These are phyloP conservation scores for Phoma sp. DNA, from an alignment of 2,329 filamentous ascomycete species.

Conservation along the genomic window DNA sequence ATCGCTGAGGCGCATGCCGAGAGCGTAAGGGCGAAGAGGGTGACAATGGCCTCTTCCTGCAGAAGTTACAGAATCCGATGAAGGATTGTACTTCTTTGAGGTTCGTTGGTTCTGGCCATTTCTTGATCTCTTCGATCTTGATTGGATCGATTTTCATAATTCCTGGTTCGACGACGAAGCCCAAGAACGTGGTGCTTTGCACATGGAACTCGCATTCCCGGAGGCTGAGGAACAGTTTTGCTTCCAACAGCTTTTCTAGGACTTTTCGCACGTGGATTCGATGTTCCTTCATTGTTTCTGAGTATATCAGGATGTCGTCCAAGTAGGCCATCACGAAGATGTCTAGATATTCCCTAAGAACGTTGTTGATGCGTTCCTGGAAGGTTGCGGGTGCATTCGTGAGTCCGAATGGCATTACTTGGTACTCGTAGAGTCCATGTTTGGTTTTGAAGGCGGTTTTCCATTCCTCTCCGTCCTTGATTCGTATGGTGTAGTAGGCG, in stretches of 20 bases:
- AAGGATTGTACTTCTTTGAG: slow-evolving; percentile 4
- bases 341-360: neutral
- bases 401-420: neutral
- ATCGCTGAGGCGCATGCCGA: too few species aligned
- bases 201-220: slow-evolving; percentile 2
- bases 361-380: neutral
- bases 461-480: neutral
- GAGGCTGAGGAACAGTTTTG: slow-evolving; percentile 1
- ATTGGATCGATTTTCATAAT: neutral
- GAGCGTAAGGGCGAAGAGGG: too few species aligned
- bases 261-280: neutral
- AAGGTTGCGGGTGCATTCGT: neutral
- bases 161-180: neutral
- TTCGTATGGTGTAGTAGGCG: neutral
- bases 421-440: neutral
- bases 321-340: neutral
- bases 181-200: neutral
- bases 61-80: slow-evolving; percentile 7
- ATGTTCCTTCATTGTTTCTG: neutral
- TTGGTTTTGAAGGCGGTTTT: slow-evolving; percentile 1
- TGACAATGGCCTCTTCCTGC: too few species aligned
- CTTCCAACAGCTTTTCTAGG: neutral
- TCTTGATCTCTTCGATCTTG: neutral
- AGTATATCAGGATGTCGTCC: neutral
- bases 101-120: neutral